Evolutionary conservation across 495 filamentous ascomycete species (phyloP), one percentile per base, ranked within the genome.

Genomic region (Penicillium silybi): DNA sequence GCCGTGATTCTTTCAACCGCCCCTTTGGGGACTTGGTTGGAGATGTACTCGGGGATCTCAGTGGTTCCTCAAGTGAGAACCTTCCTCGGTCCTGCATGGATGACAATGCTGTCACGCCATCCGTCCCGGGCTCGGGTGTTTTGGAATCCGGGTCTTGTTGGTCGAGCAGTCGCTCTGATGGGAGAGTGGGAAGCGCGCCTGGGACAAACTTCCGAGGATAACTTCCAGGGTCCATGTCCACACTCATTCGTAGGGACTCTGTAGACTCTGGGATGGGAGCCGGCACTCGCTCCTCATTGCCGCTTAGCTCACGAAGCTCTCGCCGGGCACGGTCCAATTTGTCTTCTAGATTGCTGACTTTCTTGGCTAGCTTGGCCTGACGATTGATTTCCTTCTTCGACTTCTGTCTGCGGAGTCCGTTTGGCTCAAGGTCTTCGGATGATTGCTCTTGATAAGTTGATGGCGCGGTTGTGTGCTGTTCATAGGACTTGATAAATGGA

Each of bases 261-360:
- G 45, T 60, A 9, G 40, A 26, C 11, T 58, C 52, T n/a, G 48
- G 43, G 3, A 40, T 40, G 29, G 67, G 64, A 1, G 65, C 54
- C 18, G 65, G 55, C 32, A 63, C 8, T 7, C 64, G 65, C 34
- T 69, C 63, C 15, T 76, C 74, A 38, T 75, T 72, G 32, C 69
- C 70, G 13, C 76, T 57, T 11, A 77, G 68, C 3, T 75, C 66
- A 41, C 73, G 66, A n/a, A 87, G 72, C 58, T 88, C 77, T 17
- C 74, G 75, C 15, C 83, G 77, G 4, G 83, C 82, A 27, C 67
- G 65, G 11, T 80, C 67, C 3, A 87, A 70, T 63, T 87, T 85
- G 22, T 71, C 63, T 56, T 88, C 84, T 1, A 87, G 72, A 58
- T 87, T 77, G 60, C 82, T 86, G 43, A 87, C 83, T 35, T 77